These are phyloP conservation scores for Oryza rufipogon DNA, from an alignment of 176 grass and related monocot species.

Conservation along the genomic window DNA sequence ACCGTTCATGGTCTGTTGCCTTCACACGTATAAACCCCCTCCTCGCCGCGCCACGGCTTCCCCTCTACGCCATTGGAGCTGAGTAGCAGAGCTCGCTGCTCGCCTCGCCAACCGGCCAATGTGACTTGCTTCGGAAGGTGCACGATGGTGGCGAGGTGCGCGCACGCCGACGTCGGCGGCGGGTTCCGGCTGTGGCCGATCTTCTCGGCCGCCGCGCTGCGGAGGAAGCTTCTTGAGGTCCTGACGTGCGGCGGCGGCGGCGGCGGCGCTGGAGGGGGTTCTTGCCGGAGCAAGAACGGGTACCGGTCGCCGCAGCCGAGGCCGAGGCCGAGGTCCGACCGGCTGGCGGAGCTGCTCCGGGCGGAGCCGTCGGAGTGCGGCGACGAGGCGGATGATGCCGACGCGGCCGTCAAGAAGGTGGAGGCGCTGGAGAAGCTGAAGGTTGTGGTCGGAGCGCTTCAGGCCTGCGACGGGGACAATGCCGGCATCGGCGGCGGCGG, in stretches of 20 bases:
- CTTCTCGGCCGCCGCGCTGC: constrained; percentile 57
- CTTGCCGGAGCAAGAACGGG: constrained; percentile 21
- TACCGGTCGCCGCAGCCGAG: constrained; percentile 38
- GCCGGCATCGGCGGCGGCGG: neutral
- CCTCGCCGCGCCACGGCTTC: constrained; percentile 49
- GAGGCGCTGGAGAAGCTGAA: constrained; percentile 58
- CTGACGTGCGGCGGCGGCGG: constrained; percentile 52
- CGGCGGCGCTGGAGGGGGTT: neutral
- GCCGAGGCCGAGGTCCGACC: constrained; percentile 47
- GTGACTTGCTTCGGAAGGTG: constrained; percentile 47
- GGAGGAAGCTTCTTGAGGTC: constrained; percentile 62
- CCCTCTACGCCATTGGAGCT: constrained; percentile 36
- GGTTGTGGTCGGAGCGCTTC: constrained; percentile 51
- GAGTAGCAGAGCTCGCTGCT: neutral
- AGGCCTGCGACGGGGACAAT: neutral
- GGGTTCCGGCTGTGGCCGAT: constrained; percentile 68
- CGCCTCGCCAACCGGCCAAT: constrained; percentile 41
- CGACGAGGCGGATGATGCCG: constrained; percentile 29
- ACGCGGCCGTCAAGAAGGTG: constrained; percentile 36
- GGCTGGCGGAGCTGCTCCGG: constrained; percentile 66
- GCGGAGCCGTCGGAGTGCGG: constrained; percentile 67
- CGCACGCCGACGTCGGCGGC: constrained; percentile 25
- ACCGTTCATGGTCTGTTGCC: neutral
- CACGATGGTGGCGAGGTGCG: constrained; percentile 51
- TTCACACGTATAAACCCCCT: constrained; percentile 42